phyloP scores from a whole-genome alignment of 805 yeast genomes.

The Naumovozyma castellii region DNA sequence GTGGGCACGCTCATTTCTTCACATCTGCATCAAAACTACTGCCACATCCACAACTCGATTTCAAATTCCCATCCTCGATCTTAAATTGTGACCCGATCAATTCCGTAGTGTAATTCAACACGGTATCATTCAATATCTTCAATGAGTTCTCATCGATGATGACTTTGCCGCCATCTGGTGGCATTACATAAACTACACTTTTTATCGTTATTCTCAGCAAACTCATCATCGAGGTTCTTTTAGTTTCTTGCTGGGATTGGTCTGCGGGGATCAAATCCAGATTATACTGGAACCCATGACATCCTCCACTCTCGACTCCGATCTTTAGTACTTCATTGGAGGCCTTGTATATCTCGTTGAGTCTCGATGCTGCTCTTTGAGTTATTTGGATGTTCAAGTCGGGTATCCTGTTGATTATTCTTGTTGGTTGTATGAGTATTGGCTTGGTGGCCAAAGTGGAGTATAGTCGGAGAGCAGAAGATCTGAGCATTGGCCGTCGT shows the following conservation, averaged over 20 bases:
- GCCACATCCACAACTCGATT: conserved; percentile 77
- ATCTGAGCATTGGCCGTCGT: conserved; percentile 2
- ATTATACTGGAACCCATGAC: conserved; percentile 94
- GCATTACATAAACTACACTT: conserved; percentile 14
- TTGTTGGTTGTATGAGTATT: conserved; percentile 11
- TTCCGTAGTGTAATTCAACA: conserved; percentile 81
- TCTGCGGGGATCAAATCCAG: conserved; percentile 53
- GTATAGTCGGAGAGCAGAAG: conserved; percentile 11
- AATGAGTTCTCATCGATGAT: conserved; percentile 74
- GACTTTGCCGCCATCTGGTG: conserved; percentile 58
- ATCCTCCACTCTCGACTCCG: conserved; percentile 89
- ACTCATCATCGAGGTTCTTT: background rate
- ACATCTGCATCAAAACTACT: conserved; percentile 65
- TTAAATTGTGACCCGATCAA: conserved; percentile 91
- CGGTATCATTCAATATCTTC: conserved; percentile 76
- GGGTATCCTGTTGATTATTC: conserved; percentile 14
- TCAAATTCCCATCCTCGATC: conserved; percentile 83
- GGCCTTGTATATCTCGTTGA: conserved; percentile 14
- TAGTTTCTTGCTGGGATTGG: no score
- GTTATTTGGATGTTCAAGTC: conserved; percentile 14
- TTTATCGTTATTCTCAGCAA: conserved; percentile 2
- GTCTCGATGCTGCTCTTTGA: conserved; percentile 16
- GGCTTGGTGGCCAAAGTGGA: background rate
- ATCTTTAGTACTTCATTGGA: conserved; percentile 47
- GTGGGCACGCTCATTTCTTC: background rate